phyloP scores from a whole-genome alignment of 805 yeast species.

The Suhomyces pyralidae region DNA sequence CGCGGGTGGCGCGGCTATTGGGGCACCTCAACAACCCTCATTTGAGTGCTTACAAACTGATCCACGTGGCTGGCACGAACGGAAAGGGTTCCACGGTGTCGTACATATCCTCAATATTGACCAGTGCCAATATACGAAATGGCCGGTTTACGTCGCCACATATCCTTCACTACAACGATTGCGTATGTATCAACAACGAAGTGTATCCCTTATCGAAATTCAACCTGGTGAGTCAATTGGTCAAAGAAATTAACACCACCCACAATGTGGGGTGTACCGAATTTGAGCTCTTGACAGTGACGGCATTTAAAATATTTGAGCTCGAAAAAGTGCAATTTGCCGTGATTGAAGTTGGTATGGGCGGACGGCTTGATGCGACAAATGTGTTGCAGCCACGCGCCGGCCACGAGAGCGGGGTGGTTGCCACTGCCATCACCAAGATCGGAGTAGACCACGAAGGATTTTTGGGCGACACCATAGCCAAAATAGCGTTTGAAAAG shows the following conservation, averaged over 20 bases:
- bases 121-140: conserved; percentile 44
- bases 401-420: conserved; percentile 32
- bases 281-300: conserved; percentile 81
- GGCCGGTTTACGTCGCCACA: conserved; percentile 94
- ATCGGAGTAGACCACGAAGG: conserved; percentile 84
- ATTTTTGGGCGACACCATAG: conserved; percentile 64
- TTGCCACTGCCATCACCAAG: conserved; percentile 75
- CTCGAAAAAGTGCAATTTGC: conserved; percentile 63
- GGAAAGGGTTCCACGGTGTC: conserved; percentile 95
- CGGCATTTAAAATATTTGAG: conserved; percentile 76
- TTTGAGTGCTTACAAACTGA: conserved; percentile 47
- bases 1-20: conserved; percentile 31
- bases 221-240: conserved; percentile 38
- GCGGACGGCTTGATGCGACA: conserved; percentile 88
- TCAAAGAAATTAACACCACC: conserved; percentile 38
- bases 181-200: conserved; percentile 61
- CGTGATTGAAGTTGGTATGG: conserved; percentile 90
- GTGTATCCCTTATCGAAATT: conserved; percentile 52
- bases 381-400: conserved; percentile 52
- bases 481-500: conserved; percentile 70
- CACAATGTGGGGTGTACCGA: conserved; percentile 69
- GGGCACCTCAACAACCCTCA: conserved; percentile 68
- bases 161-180: conserved; percentile 67
- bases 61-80: conserved; percentile 96
- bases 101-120: conserved; percentile 65